Percentiles rank a stretch among this genome's conserved stretches.
These are phyloP conservation scores for Penicillium occitanis DNA, from an alignment of 2,329 filamentous ascomycete genomes.

Conservation along the genomic window DNA sequence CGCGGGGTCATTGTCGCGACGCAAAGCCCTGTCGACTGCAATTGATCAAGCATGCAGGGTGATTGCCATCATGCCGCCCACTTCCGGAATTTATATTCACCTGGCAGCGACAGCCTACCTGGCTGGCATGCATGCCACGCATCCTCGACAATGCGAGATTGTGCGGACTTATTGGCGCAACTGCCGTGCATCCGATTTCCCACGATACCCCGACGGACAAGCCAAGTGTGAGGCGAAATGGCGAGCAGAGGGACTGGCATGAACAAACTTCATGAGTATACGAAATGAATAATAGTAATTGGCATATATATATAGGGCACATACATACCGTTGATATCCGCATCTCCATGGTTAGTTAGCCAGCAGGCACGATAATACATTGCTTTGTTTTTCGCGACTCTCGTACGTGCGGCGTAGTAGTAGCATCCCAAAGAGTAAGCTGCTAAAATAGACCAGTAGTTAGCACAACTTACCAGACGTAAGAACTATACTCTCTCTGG, in stretches of 20 bases:
- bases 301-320: neutral
- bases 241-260: constrained; percentile 29
- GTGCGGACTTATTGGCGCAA: constrained; percentile 42
- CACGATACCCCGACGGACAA: constrained; percentile 38
- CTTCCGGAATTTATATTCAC: constrained; percentile 43
- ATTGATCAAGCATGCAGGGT: constrained; percentile 40
- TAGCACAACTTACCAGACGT: neutral
- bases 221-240: constrained; percentile 38
- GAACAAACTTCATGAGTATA: constrained; percentile 3
- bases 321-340: neutral
- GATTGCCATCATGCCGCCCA: constrained; percentile 33
- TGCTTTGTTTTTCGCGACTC: neutral
- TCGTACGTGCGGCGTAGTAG: neutral
- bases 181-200: constrained; percentile 40
- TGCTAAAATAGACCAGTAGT: neutral
- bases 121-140: constrained; percentile 39
- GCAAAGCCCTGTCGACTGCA: constrained; percentile 30
- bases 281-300: neutral
- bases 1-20: constrained; percentile 12
- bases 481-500: constrained; percentile 7
- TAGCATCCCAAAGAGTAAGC: neutral
- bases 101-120: constrained; percentile 42
- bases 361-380: constrained; percentile 6
- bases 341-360: neutral
- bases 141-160: constrained; percentile 34